phyloP scores from a whole-genome alignment of 2,329 filamentous ascomycete species.

The Botryotinia calthae region DNA sequence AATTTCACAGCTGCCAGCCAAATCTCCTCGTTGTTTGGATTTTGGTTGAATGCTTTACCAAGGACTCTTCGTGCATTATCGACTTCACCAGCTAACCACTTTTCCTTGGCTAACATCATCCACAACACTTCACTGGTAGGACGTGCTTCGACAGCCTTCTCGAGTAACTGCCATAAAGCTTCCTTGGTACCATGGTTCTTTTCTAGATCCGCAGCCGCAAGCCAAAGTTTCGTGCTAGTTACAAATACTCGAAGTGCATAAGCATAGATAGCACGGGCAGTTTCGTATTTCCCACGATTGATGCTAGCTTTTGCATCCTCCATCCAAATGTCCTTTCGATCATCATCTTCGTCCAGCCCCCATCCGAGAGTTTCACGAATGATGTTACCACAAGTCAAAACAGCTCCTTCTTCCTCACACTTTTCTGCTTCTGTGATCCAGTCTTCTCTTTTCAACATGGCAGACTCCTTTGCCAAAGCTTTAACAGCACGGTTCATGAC shows the following conservation, averaged over 20 bases:
- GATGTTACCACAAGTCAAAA: slow-evolving; percentile 83
- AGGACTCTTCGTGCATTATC: slow-evolving; percentile 84
- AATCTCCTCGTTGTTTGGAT: slow-evolving; percentile 96
- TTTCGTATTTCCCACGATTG: slow-evolving; percentile 79
- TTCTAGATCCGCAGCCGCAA: slow-evolving; percentile 87
- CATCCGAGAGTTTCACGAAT: slow-evolving; percentile 91
- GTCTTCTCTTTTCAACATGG: slow-evolving; percentile 95
- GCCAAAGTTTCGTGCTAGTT: slow-evolving; percentile 84
- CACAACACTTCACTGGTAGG: slow-evolving; percentile 88
- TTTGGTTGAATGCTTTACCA: slow-evolving; percentile 87
- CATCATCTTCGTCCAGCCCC: slow-evolving; percentile 91
- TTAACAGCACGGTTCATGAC: slow-evolving; percentile 95
- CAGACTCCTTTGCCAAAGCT: slow-evolving; percentile 81
- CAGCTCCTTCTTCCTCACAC: slow-evolving; percentile 87
- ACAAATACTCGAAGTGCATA: slow-evolving; percentile 88
- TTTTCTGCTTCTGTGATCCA: slow-evolving; percentile 95
- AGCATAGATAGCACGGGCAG: slow-evolving; percentile 88
- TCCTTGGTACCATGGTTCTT: slow-evolving; percentile 84
- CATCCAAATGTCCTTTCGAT: slow-evolving; percentile 93
- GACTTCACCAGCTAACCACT: slow-evolving; percentile 83
- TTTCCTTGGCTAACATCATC: slow-evolving; percentile 95
- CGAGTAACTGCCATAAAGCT: slow-evolving; percentile 77
- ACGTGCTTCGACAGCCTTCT: slow-evolving; percentile 91
- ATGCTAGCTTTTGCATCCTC: slow-evolving; percentile 86
- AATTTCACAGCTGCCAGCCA: slow-evolving; percentile 96